Conservation (phyloP, 116 monocot species). For the Phalaenopsis hybrid region DNA sequence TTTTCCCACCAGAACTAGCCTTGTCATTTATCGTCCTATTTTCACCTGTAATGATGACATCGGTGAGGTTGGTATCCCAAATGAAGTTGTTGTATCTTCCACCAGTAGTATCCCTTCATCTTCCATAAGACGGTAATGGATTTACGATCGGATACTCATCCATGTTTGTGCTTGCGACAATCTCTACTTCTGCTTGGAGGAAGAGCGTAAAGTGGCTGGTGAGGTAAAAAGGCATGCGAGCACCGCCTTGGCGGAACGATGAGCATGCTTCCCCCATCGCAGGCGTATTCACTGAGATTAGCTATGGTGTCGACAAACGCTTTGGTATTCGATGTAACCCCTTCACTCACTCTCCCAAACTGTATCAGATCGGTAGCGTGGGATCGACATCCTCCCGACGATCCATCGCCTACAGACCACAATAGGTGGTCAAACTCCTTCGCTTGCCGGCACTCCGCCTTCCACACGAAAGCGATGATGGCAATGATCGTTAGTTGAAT, state of each 20-base stretch:
- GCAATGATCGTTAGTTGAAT: not conserved
- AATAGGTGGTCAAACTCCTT: not conserved
- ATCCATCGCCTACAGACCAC: not conserved
- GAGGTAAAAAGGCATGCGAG: constrained; percentile 16
- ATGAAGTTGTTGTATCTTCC: constrained; percentile 78
- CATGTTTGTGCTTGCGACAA: constrained; percentile 35
- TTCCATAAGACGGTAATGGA: constrained; percentile 77
- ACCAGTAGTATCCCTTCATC: constrained; percentile 67
- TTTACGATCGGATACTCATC: constrained; percentile 68
- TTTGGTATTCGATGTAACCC: constrained; percentile 44
- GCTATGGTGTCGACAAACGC: constrained; percentile 47
- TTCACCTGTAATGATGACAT: constrained; percentile 74
- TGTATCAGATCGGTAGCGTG: constrained; percentile 28
- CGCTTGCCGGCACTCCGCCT: not conserved
- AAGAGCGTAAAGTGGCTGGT: no score
- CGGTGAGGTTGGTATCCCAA: constrained; percentile 69
- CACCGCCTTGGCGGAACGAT: constrained; percentile 46
- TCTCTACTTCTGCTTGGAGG: constrained; percentile 29
- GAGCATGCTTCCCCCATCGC: constrained; percentile 44
- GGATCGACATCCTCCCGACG: constrained; percentile 14
- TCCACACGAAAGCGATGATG: not conserved
- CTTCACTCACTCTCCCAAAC: constrained; percentile 56
- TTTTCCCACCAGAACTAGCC: constrained; percentile 60
- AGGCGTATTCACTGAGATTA: constrained; percentile 24
- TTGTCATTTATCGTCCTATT: constrained; percentile 70